Base-by-base conservation (phyloP, 257 asterid genomes). In the Nemophila menziesii region DNA sequence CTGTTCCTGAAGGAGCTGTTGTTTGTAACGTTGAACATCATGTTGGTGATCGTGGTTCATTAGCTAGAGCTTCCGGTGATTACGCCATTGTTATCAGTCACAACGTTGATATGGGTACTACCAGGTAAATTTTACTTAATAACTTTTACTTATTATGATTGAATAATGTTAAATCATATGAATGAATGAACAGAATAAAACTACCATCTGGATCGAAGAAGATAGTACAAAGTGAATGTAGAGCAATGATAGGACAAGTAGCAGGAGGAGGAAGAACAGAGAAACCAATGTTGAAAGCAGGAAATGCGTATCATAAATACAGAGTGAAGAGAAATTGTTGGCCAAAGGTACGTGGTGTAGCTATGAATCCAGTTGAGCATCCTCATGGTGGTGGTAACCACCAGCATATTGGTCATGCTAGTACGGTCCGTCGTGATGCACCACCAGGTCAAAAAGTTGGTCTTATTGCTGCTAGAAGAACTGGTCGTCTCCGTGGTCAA, bases 361-460 rank as follows among this genome's bases (percentile, higher is more conserved):
- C 58, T 42, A 52, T 52, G 58, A 52, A 52, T 27, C 58, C 50
- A 0, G 81, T 76, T 24, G 92, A 76, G 69, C 89, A 77, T 77
- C 89, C 93, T 16, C 89, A 80, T 52, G 89, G 89, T 71, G 84
- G 93, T 71, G 89, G 89, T 77, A 80, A 80, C 73, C 93, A 80
- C 46, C 93, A 80, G 49, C 93, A 80, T 43, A 80, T 80, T 55
- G 89, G 93, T 69, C 89, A 80, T 48, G 89, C 93, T 17, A 71
- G 82, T 17, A 80, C 93, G 2, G 89, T 80, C 9, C 81, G 85
- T 5, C 58, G 58, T 42, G 58, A 52, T 19, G 58, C 58, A 43
- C 50, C 58, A 18, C 50, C 51, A 8, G 58, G 58, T 0, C 50
- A 43, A 22, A 52, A 52, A 23, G 58, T 52, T 23, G 60, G 44